Base-by-base conservation (phyloP, 1,139 yeast genomes). In the Suhomyces terraborum region DNA sequence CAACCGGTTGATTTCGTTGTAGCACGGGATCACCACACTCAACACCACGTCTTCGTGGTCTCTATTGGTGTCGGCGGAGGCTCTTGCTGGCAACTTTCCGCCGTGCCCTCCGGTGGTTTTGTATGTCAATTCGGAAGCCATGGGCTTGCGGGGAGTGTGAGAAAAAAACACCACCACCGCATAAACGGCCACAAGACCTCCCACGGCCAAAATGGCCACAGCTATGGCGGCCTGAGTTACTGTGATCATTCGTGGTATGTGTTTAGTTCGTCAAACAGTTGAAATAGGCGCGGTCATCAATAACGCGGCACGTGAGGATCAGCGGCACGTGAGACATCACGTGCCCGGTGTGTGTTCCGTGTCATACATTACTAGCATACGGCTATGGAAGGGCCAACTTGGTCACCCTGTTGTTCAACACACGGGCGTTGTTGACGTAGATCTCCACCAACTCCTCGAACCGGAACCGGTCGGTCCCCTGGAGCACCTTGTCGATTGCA, bases 1-100 rank as follows among this genome's bases (percentile, higher is more conserved):
- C 45, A 93, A 73, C 43, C 98, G 73, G 17, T 71, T 62, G 1
- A 85, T 82, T 64, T 93, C 98, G 59, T 93, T 93, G 59, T 78
- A 93, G 58, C 97, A 89, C 8, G 98, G 98, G 13, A 93, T 78
- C 10, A 94, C 88, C 22, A 93, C 83, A 27, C 94, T 81, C 35
- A 91, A 54, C 30, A 74, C 74, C 19, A 84, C 61, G 1, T 55
- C 60, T 35, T 58, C 56, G 32, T 41, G 45, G 28, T 41, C 38
- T 17, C 45, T 25, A 19, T 23, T 10, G 32, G 37, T 38, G 26
- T 45, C 46, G 4, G 55, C 41, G 35, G 58, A 66, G 45, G 64
- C 60, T 36, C 66, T 61, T 24, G 56, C 53, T 19, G 70, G 71
- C 41, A 69, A 58, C 25, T 52, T 59, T 51, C 59, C 58, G 3